Base-by-base conservation (phyloP, 2,329 filamentous ascomycete species). In the Aspergillus proliferans region DNA sequence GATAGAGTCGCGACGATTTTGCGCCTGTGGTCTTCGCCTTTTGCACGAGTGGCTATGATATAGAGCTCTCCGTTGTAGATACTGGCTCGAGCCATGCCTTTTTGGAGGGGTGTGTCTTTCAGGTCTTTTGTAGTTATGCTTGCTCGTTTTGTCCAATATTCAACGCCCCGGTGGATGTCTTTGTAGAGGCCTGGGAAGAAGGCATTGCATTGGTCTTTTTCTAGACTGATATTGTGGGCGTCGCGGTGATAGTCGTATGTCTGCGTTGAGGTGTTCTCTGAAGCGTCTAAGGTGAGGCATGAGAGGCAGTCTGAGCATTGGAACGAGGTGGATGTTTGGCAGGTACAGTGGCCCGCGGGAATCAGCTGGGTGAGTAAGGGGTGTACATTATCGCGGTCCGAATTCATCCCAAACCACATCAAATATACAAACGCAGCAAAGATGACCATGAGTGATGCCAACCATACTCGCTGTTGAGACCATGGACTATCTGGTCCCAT, bases 341-440 rank as follows among this genome's bases (percentile, higher is more conserved):
- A 49, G 21, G 47, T 46, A 28, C 47, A 49, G 24, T 49, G 43
- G 38, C 47, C 47, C 36, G 38, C 43, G 40, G 38, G 47, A 9
- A 49, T 49, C 18, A 49, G 38, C 34, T 49, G 43, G 28, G 26
- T 49, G 19, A 49, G 34, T n/a, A 46, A 21, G 15, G 43, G 47
- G 12, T 38, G 43, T 2, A 46, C 43, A 38, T 49, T 46, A 36
- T 49, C 43, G 15, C 28, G 26, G 21, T 49, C 47, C 19, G 47
- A 46, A 43, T 49, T 46, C 36, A 49, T 46, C 9, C 43, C 43
- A 43, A 46, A 41, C 45, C 44, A 51, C 14, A 15, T 36, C 24
- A 26, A 26, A 10, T 9, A 26, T 26, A 26, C 24, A 26, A 21
- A 21, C 21, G 4, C 24, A 26, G 8, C 7, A 26, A 26, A 9